These are phyloP conservation scores for Sphaerulina populicola DNA, from an alignment of 2,329 filamentous ascomycete species.

Conservation along the genomic window DNA sequence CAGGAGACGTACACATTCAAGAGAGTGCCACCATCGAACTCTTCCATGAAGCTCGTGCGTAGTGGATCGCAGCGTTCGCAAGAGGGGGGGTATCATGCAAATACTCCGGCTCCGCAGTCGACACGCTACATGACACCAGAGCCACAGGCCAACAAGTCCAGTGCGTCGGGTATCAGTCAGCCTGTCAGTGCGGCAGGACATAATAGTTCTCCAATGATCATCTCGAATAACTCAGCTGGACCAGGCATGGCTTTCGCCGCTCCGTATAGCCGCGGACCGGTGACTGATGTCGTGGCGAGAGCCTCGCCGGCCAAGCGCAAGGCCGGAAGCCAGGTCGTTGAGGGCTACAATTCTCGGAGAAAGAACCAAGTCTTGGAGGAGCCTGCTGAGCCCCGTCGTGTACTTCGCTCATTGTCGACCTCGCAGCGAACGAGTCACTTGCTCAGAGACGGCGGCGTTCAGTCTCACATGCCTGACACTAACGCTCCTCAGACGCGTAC, in stretches of 20 bases:
- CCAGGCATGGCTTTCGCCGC: conserved; percentile 3
- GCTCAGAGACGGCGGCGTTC: neutral
- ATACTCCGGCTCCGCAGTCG: neutral
- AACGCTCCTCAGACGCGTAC: conserved; percentile 13
- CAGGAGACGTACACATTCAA: conserved; percentile 11
- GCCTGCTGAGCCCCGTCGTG: neutral
- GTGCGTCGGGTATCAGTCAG: neutral
- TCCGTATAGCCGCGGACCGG: neutral
- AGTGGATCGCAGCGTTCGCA: conserved; percentile 1
- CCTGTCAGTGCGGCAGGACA: neutral
- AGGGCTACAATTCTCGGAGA: conserved; percentile 20
- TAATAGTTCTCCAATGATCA: conserved; percentile 25
- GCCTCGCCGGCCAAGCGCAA: conserved; percentile 19
- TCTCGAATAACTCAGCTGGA: conserved; percentile 9
- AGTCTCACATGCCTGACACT: neutral
- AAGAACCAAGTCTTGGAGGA: conserved; percentile 14
- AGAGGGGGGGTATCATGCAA: neutral
- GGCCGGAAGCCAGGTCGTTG: conserved; percentile 11
- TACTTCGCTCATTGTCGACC: neutral
- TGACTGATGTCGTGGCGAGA: neutral
- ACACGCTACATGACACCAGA: conserved; percentile 11
- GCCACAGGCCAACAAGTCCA: neutral
- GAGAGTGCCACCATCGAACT: conserved; percentile 25
- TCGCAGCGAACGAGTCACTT: neutral
- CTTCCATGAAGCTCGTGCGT: conserved; percentile 20